Percentiles rank a stretch among this genome's conserved stretches.
Evolutionary conservation across 257 asterid species (phyloP).

Genomic region (Fraxinus excelsior): DNA sequence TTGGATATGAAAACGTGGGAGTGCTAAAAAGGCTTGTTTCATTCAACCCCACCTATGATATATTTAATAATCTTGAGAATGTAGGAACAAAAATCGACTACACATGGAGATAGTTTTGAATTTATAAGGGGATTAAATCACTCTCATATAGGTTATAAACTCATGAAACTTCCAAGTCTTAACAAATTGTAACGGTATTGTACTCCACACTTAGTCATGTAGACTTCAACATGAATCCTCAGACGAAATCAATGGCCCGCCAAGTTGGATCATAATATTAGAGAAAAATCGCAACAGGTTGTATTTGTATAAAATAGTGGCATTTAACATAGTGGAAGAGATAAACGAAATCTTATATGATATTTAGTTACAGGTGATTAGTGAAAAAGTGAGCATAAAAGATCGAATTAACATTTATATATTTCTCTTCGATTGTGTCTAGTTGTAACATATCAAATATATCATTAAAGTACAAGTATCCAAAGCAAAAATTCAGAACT

Average conservation of each 20-base stretch:
- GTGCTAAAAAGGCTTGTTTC: slow-evolving; percentile 29
- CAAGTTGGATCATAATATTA: too few species aligned
- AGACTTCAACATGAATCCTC: background rate
- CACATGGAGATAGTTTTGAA: background rate
- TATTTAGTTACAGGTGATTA: background rate
- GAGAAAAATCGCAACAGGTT: too few species aligned
- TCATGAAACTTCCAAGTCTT: background rate
- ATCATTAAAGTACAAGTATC: too few species aligned
- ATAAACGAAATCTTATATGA: background rate
- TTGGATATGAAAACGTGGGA: slow-evolving; percentile 35
- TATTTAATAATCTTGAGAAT: background rate
- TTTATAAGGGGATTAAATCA: background rate
- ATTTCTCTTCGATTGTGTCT: background rate
- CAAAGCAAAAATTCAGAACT: slow-evolving; percentile 22
- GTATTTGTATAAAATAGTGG: too few species aligned
- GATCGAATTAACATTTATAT: too few species aligned
- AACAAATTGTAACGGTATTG: background rate
- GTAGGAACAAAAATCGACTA: background rate
- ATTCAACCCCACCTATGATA: slow-evolving; percentile 31
- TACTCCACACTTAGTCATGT: background rate
- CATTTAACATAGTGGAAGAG: background rate
- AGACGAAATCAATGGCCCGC: too few species aligned
- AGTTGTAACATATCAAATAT: background rate
- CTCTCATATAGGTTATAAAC: background rate
- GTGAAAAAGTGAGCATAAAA: too few species aligned